Evolutionary conservation across 139 green algal genomes (phyloP), one percentile per base, ranked within the genome.

Genomic region (Picochlorum sp.): DNA sequence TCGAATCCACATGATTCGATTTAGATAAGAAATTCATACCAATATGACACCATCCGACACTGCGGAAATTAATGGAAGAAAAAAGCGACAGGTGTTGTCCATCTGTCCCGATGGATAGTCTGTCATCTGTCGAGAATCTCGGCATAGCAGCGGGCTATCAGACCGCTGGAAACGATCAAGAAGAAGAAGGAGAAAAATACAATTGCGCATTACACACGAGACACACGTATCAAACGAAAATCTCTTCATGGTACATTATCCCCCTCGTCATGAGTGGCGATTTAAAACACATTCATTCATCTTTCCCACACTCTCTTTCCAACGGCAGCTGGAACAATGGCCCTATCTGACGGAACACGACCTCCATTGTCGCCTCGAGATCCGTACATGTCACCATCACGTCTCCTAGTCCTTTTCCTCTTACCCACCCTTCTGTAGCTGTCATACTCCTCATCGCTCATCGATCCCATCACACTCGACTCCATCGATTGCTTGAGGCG

Each of bases 391-490:
- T 54, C 44, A 5, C n/a, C 26, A 51, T 65, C 69, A 6, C 56
- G 47, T 3, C 26, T 57, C 15, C 26, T 44, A 23, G 5, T 32
- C 7, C 71, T 45, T 24, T 11, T 49, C 13, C 71, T 68, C 24
- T 51, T 49, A 9, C 71, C 71, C 26, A 77, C 62, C 26, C 60
- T 23, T 24, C 23, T 45, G 10, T 73, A 67, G 8, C 16, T 14
- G 7, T 38, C 18, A 11, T 69, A 69, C 28, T 69, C 68, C 6
- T 74, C 61, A 8, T 70, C 69, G 21, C 60, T 49, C 58, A 71
- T 68, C 6, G 59, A 50, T 15, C 20, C 20, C 47, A 52, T 52
- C 16, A 52, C 47, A 9, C 16, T 52, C 18, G 47, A 52, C 47
- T 52, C 16, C 47, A 52, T 52, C 5, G 32, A 26, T 3, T 57